These are phyloP conservation scores for Chaetomium globosum DNA, from an alignment of 2,329 filamentous ascomycete genomes.

Conservation along the genomic window DNA sequence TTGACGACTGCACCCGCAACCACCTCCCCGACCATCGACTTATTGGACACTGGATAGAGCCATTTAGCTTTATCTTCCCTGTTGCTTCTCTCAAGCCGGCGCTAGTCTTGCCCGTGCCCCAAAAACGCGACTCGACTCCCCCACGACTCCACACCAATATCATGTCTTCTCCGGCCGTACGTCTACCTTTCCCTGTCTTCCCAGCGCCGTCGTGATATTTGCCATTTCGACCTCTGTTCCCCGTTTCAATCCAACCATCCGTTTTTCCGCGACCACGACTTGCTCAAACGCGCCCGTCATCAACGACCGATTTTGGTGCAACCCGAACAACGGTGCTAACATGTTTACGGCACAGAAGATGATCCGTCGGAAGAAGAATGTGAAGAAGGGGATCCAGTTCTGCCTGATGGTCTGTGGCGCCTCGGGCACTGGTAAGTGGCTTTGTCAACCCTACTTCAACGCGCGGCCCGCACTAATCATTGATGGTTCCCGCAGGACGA, in stretches of 20 bases:
- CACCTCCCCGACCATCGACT: conserved; percentile 24
- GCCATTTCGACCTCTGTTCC: conserved; percentile 15
- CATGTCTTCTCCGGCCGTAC: conserved; percentile 43
- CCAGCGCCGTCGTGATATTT: conserved; percentile 25
- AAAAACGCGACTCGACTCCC: conserved; percentile 29
- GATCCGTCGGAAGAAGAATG: conserved; percentile 99
- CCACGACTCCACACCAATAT: conserved; percentile 31
- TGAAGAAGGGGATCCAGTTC: conserved; percentile 99
- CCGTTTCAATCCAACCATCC: conserved; percentile 10
- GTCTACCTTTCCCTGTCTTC: conserved; percentile 35
- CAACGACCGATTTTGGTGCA: conserved; percentile 16
- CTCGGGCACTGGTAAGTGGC: conserved; percentile 84
- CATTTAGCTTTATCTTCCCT: conserved; percentile 31
- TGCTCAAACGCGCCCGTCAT: conserved; percentile 20
- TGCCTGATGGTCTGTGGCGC: conserved; percentile 99
- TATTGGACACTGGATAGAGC: conserved; percentile 34
- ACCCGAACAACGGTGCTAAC: conserved; percentile 34
- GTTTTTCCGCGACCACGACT: conserved; percentile 7
- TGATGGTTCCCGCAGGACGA: conserved; percentile 64
- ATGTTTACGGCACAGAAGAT: conserved; percentile 67
- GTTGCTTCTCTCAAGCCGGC: conserved; percentile 28
- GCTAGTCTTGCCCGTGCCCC: conserved; percentile 34
- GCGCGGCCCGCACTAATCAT: conserved; percentile 17
- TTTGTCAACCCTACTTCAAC: too few species aligned
- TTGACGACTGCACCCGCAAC: conserved; percentile 33